Percentiles rank a stretch among this genome's conserved stretches.
phyloP scores from a whole-genome alignment of 2,329 filamentous ascomycete species.

The Cladosporium sphaerospermum region DNA sequence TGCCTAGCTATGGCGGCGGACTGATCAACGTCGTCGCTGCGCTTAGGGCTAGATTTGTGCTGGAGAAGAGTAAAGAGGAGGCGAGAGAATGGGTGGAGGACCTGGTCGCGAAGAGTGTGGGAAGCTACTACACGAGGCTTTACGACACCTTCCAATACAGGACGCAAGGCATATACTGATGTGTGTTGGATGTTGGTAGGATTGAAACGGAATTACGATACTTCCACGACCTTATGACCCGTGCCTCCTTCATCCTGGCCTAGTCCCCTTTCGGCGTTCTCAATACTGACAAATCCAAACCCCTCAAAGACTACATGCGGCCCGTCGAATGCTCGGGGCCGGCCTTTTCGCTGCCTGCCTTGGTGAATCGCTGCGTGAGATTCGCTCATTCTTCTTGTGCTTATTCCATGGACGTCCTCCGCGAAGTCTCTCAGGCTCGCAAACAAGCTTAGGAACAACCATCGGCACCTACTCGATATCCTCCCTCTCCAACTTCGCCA shows the following conservation, averaged over 20 bases:
- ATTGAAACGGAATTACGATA: background rate
- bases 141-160: constrained; percentile 72
- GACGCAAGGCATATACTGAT: constrained; percentile 78
- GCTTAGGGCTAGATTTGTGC: constrained; percentile 68
- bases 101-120: constrained; percentile 71
- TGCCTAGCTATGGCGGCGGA: constrained; percentile 76
- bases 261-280: too few relatives aligned
- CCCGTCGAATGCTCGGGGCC: background rate
- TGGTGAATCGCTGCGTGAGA: background rate
- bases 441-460: background rate
- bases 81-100: constrained; percentile 79
- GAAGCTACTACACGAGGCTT: constrained; percentile 82
- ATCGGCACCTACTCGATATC: background rate
- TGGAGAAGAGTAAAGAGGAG: constrained; percentile 76
- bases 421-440: too few relatives aligned
- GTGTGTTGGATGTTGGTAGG: background rate
- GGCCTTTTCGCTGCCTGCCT: background rate
- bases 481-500: background rate
- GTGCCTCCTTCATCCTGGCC: too few relatives aligned
- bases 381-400: too few relatives aligned
- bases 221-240: background rate
- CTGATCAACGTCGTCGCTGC: constrained; percentile 64
- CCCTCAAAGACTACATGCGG: background rate
- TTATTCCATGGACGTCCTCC: too few relatives aligned
- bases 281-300: too few relatives aligned